A percentile compares a stretch with the other conserved stretches of the same genome.
These are phyloP conservation scores for Suillus decipiens DNA, from an alignment of 768 basidiomycete species.

Conservation along the genomic window DNA sequence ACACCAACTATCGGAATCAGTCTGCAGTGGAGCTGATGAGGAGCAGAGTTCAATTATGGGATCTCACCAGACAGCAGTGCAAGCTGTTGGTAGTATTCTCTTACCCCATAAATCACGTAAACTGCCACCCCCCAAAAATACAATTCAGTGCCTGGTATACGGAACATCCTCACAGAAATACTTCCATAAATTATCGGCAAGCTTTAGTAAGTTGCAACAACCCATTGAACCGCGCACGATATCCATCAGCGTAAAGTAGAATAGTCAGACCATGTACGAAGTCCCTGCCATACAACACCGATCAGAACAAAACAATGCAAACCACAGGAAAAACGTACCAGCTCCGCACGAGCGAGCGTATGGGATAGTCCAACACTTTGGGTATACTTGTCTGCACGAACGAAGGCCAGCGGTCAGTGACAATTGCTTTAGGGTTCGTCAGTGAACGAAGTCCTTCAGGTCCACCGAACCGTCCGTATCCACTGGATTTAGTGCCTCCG, in stretches of 20 bases:
- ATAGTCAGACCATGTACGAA: constrained; percentile 51
- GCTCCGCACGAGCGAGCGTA: constrained; percentile 69
- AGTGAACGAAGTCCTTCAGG: constrained; percentile 90
- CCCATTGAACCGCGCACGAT: constrained; percentile 44
- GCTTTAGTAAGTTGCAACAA: constrained; percentile 42
- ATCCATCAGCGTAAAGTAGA: constrained; percentile 51
- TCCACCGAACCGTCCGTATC: constrained; percentile 94
- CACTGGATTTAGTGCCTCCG: constrained; percentile 88
- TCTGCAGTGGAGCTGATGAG: neutral
- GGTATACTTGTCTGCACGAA: constrained; percentile 86
- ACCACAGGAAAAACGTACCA: constrained; percentile 52
- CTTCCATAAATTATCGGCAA: constrained; percentile 23
- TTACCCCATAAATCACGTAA: neutral
- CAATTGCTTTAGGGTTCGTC: constrained; percentile 86
- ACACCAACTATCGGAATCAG: neutral
- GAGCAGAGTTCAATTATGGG: neutral
- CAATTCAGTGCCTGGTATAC: neutral
- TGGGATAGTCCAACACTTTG: constrained; percentile 80
- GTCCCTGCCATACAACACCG: constrained; percentile 38
- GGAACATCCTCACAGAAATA: constrained; percentile 1
- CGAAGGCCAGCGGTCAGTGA: constrained; percentile 84
- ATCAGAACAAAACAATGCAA: constrained; percentile 2
- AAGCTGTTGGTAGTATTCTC: neutral
- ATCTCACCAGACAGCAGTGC: neutral
- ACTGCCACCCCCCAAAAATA: neutral